phyloP scores from a whole-genome alignment of 2,329 filamentous ascomycete species.

The Macroventuria anomochaeta region DNA sequence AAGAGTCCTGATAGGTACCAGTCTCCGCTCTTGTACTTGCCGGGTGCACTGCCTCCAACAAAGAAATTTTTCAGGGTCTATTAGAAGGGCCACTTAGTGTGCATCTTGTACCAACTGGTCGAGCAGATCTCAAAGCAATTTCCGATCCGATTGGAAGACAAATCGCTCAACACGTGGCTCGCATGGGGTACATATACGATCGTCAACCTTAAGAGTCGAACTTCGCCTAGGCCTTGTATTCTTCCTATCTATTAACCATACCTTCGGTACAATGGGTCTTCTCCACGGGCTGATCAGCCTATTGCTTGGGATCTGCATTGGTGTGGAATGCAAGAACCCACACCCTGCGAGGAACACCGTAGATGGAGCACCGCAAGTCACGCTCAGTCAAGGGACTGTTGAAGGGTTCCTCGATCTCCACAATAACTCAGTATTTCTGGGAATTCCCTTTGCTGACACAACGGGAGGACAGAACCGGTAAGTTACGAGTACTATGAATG shows the following conservation, averaged over 20 bases:
- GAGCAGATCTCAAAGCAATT: constrained; percentile 8
- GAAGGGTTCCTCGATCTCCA: constrained; percentile 27
- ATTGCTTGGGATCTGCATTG: constrained; percentile 5
- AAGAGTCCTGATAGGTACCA: background rate
- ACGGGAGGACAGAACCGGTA: constrained; percentile 34
- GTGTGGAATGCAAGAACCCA: constrained; percentile 17
- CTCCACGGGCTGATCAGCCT: constrained; percentile 10
- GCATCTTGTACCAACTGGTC: constrained; percentile 3
- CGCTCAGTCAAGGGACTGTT: constrained; percentile 24
- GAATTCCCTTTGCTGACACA: constrained; percentile 35
- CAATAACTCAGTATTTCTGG: constrained; percentile 32
- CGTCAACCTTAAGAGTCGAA: constrained; percentile 1
- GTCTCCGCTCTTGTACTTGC: background rate
- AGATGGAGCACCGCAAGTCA: constrained; percentile 17
- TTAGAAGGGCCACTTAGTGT: constrained; percentile 8
- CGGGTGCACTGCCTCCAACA: background rate
- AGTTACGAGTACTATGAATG: background rate
- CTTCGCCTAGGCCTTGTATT: constrained; percentile 3
- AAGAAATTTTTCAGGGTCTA: constrained; percentile 17
- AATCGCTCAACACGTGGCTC: constrained; percentile 5
- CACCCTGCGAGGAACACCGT: constrained; percentile 13
- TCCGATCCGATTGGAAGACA: background rate
- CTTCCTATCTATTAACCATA: background rate
- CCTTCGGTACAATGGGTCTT: constrained; percentile 9
- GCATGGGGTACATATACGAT: constrained; percentile 16